These are phyloP conservation scores for Kondoa subrosea DNA, from an alignment of 768 basidiomycete species.

Conservation along the genomic window DNA sequence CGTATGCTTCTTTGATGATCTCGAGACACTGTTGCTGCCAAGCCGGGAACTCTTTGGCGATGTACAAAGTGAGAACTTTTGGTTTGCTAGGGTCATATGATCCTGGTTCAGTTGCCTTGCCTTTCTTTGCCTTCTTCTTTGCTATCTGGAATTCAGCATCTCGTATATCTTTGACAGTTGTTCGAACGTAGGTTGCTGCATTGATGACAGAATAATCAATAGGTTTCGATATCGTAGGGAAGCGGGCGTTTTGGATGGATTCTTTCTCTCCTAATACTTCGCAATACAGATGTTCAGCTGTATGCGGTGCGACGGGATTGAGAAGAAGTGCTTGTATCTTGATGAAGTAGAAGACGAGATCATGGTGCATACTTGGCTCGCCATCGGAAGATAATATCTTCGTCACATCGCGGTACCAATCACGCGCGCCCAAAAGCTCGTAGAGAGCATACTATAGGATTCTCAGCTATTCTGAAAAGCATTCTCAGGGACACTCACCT, in stretches of 20 bases:
- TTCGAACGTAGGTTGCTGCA: slow-evolving; percentile 67
- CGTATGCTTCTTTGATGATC: slow-evolving; percentile 30
- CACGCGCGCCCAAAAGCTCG: slow-evolving; percentile 75
- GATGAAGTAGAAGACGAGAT: slow-evolving; percentile 74
- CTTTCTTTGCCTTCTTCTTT: slow-evolving; percentile 45
- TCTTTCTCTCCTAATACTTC: slow-evolving; percentile 52
- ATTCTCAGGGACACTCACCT: no score
- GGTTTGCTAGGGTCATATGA: slow-evolving; percentile 60
- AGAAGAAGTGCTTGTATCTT: slow-evolving; percentile 59
- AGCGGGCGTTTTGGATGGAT: slow-evolving; percentile 65
- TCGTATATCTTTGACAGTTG: slow-evolving; percentile 75
- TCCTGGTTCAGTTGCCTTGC: slow-evolving; percentile 43
- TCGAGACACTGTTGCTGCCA: slow-evolving; percentile 81
- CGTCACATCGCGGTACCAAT: slow-evolving; percentile 92
- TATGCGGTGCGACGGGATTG: slow-evolving; percentile 80
- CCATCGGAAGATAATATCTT: slow-evolving; percentile 28
- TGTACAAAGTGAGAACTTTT: slow-evolving; percentile 72
- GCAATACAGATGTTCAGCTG: slow-evolving; percentile 77
- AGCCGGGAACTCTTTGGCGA: slow-evolving; percentile 73
- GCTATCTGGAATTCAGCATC: slow-evolving; percentile 67
- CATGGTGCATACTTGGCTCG: slow-evolving; percentile 77
- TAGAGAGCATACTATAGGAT: slow-evolving; percentile 72
- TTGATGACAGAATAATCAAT: slow-evolving; percentile 55
- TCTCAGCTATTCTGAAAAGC: no score
- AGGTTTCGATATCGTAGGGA: slow-evolving; percentile 51